Evolutionary conservation across 2,329 filamentous ascomycete genomes (phyloP).

Genomic region (Pyrenophora tritici-repentis): DNA sequence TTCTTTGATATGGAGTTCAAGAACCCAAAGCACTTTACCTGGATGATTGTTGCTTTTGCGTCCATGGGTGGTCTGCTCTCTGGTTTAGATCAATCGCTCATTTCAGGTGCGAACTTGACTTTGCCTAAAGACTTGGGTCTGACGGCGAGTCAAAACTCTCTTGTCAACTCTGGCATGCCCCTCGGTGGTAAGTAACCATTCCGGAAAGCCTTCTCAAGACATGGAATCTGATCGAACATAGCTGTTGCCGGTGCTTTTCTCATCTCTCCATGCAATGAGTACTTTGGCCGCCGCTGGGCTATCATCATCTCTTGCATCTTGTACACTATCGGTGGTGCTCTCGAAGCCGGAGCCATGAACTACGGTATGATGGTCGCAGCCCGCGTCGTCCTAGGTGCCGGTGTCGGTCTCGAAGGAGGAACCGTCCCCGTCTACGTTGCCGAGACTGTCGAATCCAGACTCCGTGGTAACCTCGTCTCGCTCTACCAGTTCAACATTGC

Average conservation of each 20-base stretch:
- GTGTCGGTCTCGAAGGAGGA: conserved; percentile 74
- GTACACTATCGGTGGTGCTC: conserved; percentile 71
- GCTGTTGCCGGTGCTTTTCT: conserved; percentile 72
- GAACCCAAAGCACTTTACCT: conserved; percentile 69
- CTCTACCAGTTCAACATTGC: conserved; percentile 79
- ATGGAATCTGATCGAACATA: conserved; percentile 13
- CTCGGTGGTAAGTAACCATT: conserved; percentile 54
- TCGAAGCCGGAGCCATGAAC: conserved; percentile 70
- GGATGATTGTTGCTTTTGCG: conserved; percentile 71
- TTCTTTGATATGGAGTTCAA: conserved; percentile 63
- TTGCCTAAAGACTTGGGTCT: conserved; percentile 65
- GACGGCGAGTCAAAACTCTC: conserved; percentile 60
- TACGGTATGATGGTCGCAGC: conserved; percentile 73
- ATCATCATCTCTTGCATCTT: conserved; percentile 72
- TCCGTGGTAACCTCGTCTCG: conserved; percentile 74
- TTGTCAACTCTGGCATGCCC: conserved; percentile 73
- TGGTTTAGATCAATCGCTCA: conserved; percentile 73
- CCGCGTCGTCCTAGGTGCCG: conserved; percentile 70
- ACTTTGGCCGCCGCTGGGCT: conserved; percentile 67
- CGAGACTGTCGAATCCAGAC: conserved; percentile 69
- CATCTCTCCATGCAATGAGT: conserved; percentile 69
- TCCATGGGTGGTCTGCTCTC: conserved; percentile 75
- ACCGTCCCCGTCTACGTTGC: conserved; percentile 77
- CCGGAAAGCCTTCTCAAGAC: too few species aligned
- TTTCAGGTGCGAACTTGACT: conserved; percentile 71